Percentiles rank a stretch among this genome's conserved stretches.
Conservation (phyloP, 306 rosid genomes). For the Leucaena leucocephala region DNA sequence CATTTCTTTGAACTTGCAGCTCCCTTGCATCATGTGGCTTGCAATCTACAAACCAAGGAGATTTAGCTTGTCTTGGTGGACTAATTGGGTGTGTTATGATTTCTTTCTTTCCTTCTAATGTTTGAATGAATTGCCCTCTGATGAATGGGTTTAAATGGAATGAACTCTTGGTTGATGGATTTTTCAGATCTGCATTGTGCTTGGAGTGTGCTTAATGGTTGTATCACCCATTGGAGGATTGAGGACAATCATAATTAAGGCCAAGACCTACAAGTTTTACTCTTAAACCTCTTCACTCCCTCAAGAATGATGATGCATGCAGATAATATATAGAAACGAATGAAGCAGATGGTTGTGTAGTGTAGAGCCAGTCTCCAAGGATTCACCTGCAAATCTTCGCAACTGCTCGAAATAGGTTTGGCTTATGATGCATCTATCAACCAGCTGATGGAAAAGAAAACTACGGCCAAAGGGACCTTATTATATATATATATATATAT, state of each 20-base stretch:
- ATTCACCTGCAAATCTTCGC: not conserved
- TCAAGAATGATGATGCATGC: not conserved
- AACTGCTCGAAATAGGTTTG: not conserved
- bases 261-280: constrained; percentile 67
- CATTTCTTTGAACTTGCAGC: constrained; percentile 54
- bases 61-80: constrained; percentile 80
- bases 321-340: not conserved
- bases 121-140: not conserved
- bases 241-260: constrained; percentile 62
- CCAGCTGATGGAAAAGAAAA: not conserved
- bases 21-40: constrained; percentile 91
- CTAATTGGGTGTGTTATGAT: constrained; percentile 62
- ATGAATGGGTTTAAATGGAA: not conserved
- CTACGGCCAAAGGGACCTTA: not conserved
- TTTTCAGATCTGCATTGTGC: constrained; percentile 71
- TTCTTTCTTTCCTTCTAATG: not conserved
- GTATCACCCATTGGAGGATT: constrained; percentile 81
- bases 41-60: constrained; percentile 69
- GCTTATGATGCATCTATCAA: not conserved
- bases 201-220: constrained; percentile 66
- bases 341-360: constrained; percentile 1
- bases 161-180: constrained; percentile 15
- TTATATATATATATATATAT: not conserved
- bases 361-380: not conserved
- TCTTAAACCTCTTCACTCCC: constrained; percentile 38